These are phyloP conservation scores for Asterophora parasitica DNA, from an alignment of 768 basidiomycete species.

Conservation along the genomic window DNA sequence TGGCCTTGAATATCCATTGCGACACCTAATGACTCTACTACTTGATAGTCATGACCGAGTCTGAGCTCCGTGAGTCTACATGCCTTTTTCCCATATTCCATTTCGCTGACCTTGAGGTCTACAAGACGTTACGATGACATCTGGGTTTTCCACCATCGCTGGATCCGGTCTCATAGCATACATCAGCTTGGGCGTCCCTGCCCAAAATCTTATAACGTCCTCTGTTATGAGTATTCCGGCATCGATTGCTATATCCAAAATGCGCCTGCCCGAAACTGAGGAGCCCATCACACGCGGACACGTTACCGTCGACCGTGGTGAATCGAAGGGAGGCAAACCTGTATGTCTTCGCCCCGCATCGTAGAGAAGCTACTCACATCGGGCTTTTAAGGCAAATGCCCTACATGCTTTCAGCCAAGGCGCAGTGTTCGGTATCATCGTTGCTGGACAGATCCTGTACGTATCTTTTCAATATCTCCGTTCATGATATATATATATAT, in stretches of 20 bases:
- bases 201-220: constrained; percentile 79
- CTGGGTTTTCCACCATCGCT: constrained; percentile 90
- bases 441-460: constrained; percentile 84
- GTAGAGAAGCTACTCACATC: background rate
- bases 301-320: constrained; percentile 78
- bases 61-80: constrained; percentile 59
- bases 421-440: constrained; percentile 77
- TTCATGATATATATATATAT: background rate
- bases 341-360: constrained; percentile 25
- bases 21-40: background rate
- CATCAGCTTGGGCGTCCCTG: constrained; percentile 70
- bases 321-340: constrained; percentile 47
- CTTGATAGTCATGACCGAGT: constrained; percentile 66
- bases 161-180: constrained; percentile 87
- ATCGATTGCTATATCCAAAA: constrained; percentile 87
- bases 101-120: background rate
- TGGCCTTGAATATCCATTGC: constrained; percentile 6
- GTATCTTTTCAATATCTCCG: constrained; percentile 23
- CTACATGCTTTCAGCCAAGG: constrained; percentile 88
- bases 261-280: constrained; percentile 79
- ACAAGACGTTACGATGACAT: constrained; percentile 84
- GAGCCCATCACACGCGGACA: constrained; percentile 83
- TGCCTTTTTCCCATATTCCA: background rate
- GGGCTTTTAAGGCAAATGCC: constrained; percentile 52
- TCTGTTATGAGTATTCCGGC: constrained; percentile 96